Conservation (phyloP, 1,284 basidiomycete genomes). For the Ustilago curta region DNA sequence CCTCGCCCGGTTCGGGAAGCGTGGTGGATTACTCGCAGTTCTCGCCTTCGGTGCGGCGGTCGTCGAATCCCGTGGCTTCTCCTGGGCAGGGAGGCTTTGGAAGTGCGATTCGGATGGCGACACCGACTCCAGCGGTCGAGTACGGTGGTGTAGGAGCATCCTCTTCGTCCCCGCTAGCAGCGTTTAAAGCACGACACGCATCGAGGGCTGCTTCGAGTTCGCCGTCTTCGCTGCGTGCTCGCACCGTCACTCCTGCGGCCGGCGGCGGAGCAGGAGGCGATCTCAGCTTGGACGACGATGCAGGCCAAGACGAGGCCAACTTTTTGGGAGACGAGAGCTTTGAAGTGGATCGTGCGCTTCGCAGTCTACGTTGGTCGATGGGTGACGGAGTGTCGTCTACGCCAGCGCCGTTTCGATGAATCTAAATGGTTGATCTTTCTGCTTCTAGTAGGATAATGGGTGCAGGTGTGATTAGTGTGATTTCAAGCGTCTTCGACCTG, state of each 20-base stretch:
- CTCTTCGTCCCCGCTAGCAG: conserved; percentile 75
- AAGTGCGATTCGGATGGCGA: neutral
- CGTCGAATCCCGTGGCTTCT: conserved; percentile 2
- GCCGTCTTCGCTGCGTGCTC: conserved; percentile 8
- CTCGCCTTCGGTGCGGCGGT: conserved; percentile 27
- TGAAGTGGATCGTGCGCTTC: conserved; percentile 41
- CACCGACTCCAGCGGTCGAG: neutral
- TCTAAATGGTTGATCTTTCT: neutral
- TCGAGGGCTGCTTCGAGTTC: neutral
- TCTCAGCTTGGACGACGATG: conserved; percentile 58
- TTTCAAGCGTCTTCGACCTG: conserved; percentile 38
- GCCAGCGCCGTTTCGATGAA: conserved; percentile 14
- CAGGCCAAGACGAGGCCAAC: conserved; percentile 68
- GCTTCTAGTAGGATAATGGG: no score
- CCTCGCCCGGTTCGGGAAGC: conserved; percentile 4
- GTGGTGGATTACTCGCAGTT: conserved; percentile 42
- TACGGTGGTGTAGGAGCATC: conserved; percentile 61
- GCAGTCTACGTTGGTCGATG: conserved; percentile 24
- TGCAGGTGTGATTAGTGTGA: no score
- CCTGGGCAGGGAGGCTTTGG: conserved; percentile 10
- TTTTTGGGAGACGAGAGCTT: conserved; percentile 52
- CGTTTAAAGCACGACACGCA: conserved; percentile 74
- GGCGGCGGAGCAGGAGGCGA: conserved; percentile 1
- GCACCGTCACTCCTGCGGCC: conserved; percentile 12
- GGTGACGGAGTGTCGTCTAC: conserved; percentile 19